These are phyloP conservation scores for Cadophora sp. DNA, from an alignment of 2,329 filamentous ascomycete genomes.

Conservation along the genomic window DNA sequence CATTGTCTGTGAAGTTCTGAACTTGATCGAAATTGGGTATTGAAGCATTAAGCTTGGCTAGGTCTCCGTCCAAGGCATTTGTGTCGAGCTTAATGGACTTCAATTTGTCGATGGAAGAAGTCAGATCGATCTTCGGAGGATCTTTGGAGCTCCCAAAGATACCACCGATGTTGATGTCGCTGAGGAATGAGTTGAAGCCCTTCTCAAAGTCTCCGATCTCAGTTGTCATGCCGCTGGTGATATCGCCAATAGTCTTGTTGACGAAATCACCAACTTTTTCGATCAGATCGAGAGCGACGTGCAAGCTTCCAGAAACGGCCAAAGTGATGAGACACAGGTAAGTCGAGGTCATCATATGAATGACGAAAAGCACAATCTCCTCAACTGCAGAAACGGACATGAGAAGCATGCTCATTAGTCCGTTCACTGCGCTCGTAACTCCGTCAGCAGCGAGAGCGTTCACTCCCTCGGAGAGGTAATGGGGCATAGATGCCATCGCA, in stretches of 20 bases:
- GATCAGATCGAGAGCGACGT: slow-evolving; percentile 69
- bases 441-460: slow-evolving; percentile 84
- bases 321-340: slow-evolving; percentile 90
- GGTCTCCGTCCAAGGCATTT: slow-evolving; percentile 68
- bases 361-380: slow-evolving; percentile 87
- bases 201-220: slow-evolving; percentile 63
- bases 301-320: slow-evolving; percentile 78
- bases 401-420: slow-evolving; percentile 78
- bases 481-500: slow-evolving; percentile 96
- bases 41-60: slow-evolving; percentile 76
- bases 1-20: slow-evolving; percentile 78
- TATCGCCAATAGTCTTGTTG: slow-evolving; percentile 57
- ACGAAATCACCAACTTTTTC: slow-evolving; percentile 66
- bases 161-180: slow-evolving; percentile 56
- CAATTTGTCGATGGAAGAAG: slow-evolving; percentile 67
- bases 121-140: slow-evolving; percentile 68
- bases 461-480: slow-evolving; percentile 88
- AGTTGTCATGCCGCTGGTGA: slow-evolving; percentile 53
- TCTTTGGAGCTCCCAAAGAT: slow-evolving; percentile 50
- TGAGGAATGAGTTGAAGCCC: slow-evolving; percentile 61
- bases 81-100: slow-evolving; percentile 73
- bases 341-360: slow-evolving; percentile 89
- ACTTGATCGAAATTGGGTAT: slow-evolving; percentile 86
- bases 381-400: slow-evolving; percentile 84
- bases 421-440: slow-evolving; percentile 81